phyloP scores from a whole-genome alignment of 2,329 filamentous ascomycete species.

The Incumbomyces delicatus region DNA sequence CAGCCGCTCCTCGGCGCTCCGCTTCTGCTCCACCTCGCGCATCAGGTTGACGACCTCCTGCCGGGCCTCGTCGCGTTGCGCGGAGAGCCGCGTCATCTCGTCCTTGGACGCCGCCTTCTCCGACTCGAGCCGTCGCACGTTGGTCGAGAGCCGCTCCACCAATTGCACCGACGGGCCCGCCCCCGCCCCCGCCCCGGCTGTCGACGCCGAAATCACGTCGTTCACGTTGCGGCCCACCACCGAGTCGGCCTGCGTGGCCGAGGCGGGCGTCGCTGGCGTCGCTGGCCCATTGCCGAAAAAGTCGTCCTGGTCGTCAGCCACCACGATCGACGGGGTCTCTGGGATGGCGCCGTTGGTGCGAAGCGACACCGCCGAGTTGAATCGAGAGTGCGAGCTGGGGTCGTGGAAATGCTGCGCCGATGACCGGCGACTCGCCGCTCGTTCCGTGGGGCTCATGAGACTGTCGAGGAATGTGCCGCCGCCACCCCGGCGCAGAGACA shows the following conservation, averaged over 20 bases:
- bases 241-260: conserved; percentile 27
- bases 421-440: conserved; percentile 32
- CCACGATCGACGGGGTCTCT: conserved; percentile 37
- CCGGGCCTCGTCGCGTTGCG: conserved; percentile 87
- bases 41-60: conserved; percentile 83
- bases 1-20: conserved; percentile 50
- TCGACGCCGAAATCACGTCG: conserved; percentile 82
- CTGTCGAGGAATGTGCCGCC: conserved; percentile 23
- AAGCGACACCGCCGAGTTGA: conserved; percentile 37
- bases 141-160: conserved; percentile 90
- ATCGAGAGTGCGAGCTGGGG: conserved; percentile 32
- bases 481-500: conserved; percentile 31
- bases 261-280: conserved; percentile 24
- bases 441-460: conserved; percentile 25
- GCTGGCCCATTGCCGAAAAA: conserved; percentile 27
- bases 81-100: conserved; percentile 66
- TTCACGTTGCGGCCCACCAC: conserved; percentile 51
- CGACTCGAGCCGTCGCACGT: conserved; percentile 78
- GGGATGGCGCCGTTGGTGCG: conserved; percentile 30
- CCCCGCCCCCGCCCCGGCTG: conserved; percentile 70
- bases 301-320: conserved; percentile 41
- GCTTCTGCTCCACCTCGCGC: conserved; percentile 69
- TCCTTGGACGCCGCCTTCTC: conserved; percentile 86
- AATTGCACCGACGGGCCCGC: conserved; percentile 90
- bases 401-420: conserved; percentile 29